Base-by-base conservation (phyloP, 1,139 yeast species). In the Candida sp. region DNA sequence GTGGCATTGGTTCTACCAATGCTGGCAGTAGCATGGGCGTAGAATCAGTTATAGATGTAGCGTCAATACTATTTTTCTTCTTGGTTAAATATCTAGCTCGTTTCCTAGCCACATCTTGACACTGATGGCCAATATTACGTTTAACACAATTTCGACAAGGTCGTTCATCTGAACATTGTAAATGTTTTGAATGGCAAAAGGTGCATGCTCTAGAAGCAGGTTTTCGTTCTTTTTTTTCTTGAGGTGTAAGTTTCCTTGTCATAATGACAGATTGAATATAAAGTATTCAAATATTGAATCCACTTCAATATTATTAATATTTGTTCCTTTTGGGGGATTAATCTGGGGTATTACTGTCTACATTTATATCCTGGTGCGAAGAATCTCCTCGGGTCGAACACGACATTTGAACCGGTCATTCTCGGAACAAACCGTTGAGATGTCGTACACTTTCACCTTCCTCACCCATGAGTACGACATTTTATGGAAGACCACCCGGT, bases 131-230 rank as follows among this genome's bases (percentile, higher is more conserved):
- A n/a, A 79, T 58, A 29, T 80, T 77, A 44, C 90, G 61, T 56
- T 83, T 84, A 34, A 73, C 58, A 61, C 93, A 85, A 57, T 85
- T 85, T 50, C 73, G 75, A 55, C 91, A 85, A 0, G 93, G 91
- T 44, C 93, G 52, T 46, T 70, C 72, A 49, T 72, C 64, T 22
- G 71, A 64, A 57, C 91, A 85, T 52, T 84, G 91, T 22, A 85
- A 67, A 54, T 84, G 93, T 50, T 85, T 85, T 32, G 72, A 65
- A 56, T 84, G 89, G 57, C 91, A 85, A 56, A 84, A 82, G 15
- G 72, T 71, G 56, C 93, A 85, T 0, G 91, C 93, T 39, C 84
- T 70, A 19, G 79, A 66, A 2, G 85, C 81, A 2, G 90, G 88
- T 50, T 71, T 79, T 40, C 91, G 64, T 33, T 61, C 66, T 36